These are phyloP conservation scores for Fusarium nisikadoi DNA, from an alignment of 2,329 filamentous ascomycete genomes.

Conservation along the genomic window DNA sequence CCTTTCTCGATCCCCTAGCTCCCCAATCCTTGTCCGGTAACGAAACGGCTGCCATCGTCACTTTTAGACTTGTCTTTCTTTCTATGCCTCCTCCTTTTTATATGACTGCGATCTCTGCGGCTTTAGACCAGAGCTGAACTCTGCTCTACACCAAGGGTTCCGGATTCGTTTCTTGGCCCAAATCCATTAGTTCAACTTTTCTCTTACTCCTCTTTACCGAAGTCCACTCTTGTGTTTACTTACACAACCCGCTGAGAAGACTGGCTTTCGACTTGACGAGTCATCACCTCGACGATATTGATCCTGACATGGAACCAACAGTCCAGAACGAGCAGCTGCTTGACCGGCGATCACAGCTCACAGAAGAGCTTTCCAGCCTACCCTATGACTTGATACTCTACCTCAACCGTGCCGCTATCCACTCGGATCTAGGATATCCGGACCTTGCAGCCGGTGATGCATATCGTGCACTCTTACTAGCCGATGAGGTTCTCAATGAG, in stretches of 20 bases:
- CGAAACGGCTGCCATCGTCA: conserved; percentile 16
- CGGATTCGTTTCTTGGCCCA: conserved; percentile 12
- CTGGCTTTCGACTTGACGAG: not conserved
- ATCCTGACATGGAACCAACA: conserved; percentile 47
- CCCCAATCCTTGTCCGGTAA: conserved; percentile 17
- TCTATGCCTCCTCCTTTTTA: not conserved
- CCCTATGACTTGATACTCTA: conserved; percentile 74
- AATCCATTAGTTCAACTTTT: conserved; percentile 22
- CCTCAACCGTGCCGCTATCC: conserved; percentile 74
- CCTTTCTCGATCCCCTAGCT: not conserved
- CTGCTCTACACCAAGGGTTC: conserved; percentile 15
- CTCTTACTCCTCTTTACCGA: conserved; percentile 3
- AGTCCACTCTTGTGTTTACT: conserved; percentile 4
- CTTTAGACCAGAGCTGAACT: conserved; percentile 12
- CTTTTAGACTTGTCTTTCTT: conserved; percentile 5
- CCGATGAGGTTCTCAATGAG: conserved; percentile 82
- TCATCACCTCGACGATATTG: not conserved
- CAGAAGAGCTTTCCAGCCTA: conserved; percentile 60
- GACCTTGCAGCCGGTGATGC: conserved; percentile 91
- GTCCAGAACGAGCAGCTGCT: conserved; percentile 59
- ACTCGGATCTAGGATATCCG: conserved; percentile 82
- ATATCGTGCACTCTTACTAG: conserved; percentile 87
- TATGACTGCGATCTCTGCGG: conserved; percentile 7
- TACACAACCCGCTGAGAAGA: not conserved
- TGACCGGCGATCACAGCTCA: conserved; percentile 65